Percentiles rank a stretch among this genome's conserved stretches.
These are phyloP conservation scores for Populus nigra DNA, from an alignment of 345 rosid genomes.

Conservation along the genomic window DNA sequence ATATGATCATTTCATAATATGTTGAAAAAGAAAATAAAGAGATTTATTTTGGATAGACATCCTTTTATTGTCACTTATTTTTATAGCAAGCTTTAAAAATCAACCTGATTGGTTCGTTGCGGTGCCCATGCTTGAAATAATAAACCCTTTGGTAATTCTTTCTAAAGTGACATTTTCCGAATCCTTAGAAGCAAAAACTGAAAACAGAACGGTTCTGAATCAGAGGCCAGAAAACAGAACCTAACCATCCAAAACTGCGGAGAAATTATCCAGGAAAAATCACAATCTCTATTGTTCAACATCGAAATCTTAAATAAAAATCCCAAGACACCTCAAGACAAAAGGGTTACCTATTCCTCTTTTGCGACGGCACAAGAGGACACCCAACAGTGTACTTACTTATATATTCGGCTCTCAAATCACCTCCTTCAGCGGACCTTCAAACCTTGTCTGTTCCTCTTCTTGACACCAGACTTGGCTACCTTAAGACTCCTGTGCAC, in stretches of 20 bases:
- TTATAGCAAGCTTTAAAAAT: too few relatives aligned
- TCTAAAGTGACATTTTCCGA: too few relatives aligned
- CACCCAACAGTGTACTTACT: too few relatives aligned
- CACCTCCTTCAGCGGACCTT: conserved; percentile 18
- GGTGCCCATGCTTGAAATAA: too few relatives aligned
- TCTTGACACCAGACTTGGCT: conserved; percentile 84
- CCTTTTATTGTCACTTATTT: too few relatives aligned
- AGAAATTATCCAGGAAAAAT: background rate
- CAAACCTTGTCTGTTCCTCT: conserved; percentile 74
- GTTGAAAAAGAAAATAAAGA: too few relatives aligned
- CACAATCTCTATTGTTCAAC: background rate
- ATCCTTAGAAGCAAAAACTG: too few relatives aligned
- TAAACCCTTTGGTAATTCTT: too few relatives aligned
- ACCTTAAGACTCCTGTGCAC: conserved; percentile 80
- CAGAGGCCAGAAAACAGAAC: background rate
- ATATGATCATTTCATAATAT: too few relatives aligned
- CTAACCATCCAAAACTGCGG: background rate
- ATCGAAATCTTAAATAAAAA: background rate
- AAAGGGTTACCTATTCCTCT: background rate
- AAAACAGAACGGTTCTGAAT: too few relatives aligned
- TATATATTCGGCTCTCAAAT: background rate
- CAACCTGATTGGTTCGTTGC: too few relatives aligned
- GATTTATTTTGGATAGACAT: too few relatives aligned
- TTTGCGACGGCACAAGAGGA: background rate
- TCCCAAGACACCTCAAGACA: background rate